phyloP scores from a whole-genome alignment of 345 rosid species.

The Sisymbrium altissimum region DNA sequence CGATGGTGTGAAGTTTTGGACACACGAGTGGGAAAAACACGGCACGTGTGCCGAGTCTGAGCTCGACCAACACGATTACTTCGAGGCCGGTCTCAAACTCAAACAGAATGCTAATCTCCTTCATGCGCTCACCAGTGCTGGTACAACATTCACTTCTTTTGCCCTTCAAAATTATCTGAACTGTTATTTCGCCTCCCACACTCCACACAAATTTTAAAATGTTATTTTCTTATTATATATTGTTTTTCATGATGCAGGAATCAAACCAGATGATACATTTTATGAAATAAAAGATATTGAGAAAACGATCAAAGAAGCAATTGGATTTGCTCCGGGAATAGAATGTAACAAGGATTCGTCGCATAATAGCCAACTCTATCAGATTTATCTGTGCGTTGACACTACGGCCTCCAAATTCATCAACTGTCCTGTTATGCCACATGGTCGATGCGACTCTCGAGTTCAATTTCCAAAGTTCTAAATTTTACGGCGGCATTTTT shows the following conservation, averaged over 20 bases:
- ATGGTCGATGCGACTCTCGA: slow-evolving; percentile 44
- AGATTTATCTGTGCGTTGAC: slow-evolving; percentile 74
- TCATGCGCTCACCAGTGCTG: slow-evolving; percentile 52
- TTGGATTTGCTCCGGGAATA: slow-evolving; percentile 56
- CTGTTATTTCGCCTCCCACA: background rate
- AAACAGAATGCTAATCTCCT: slow-evolving; percentile 67
- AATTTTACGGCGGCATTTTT: background rate
- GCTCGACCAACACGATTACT: slow-evolving; percentile 76
- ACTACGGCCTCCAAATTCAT: slow-evolving; percentile 63
- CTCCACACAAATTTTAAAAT: too few species aligned
- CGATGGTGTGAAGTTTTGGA: slow-evolving; percentile 69
- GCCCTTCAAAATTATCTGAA: background rate
- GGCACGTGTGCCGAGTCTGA: slow-evolving; percentile 89
- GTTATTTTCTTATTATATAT: background rate
- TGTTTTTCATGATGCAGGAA: slow-evolving; percentile 36
- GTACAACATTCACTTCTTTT: slow-evolving; percentile 25
- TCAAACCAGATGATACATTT: slow-evolving; percentile 59
- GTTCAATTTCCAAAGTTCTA: slow-evolving; percentile 75
- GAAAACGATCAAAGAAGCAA: slow-evolving; percentile 46
- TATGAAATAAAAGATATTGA: slow-evolving; percentile 48
- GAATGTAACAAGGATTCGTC: slow-evolving; percentile 66
- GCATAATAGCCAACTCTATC: slow-evolving; percentile 58
- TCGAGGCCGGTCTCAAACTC: slow-evolving; percentile 61
- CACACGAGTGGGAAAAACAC: slow-evolving; percentile 92
- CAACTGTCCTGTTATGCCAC: slow-evolving; percentile 60